Base-by-base conservation (phyloP, 164 flowering plant genomes). In the Magnolia officinalis region DNA sequence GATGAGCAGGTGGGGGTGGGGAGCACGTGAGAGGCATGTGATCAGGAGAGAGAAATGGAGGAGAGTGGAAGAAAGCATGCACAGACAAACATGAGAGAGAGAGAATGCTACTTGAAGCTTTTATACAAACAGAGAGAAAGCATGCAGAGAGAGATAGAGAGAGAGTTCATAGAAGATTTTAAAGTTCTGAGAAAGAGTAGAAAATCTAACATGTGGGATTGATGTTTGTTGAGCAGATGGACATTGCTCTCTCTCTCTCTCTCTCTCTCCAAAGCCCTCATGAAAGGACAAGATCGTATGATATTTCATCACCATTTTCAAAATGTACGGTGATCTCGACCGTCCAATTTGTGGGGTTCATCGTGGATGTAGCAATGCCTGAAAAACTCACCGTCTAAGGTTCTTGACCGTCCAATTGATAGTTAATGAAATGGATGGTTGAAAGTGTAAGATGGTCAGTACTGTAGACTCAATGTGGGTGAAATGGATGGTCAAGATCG, bases 31-130 rank as follows among this genome's bases (percentile, higher is more conserved):
- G 71, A 51, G 50, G 37, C 49, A 2, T n/a, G 71, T 68, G 71
- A 68, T 68, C 71, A 68, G 78, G 55, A 74, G 70, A 37, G 67
- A 51, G n/a, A 69, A 67, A 66, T 21, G 70, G 50, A 29, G 9
- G 71, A 6, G 19, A 29, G 6, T 16, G 49, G 71, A 64, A 63
- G n/a, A 64, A 52, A 79, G 75, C 84, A 81, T 84, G 86, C 86
- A 84, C 67, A 71, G 68, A 24, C 24, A 8, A 59, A 6, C 66
- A 67, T 72, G 13, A 9, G 63, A 50, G 26, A 67, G 64, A 74
- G 5, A 59, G 16, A 55, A 21, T 63, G 31, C 63, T 45, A 55
- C 50, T 65, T 65, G 24, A 13, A 65, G 26, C 21, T 13, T 29
- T 2, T 65, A 65, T 65, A 21, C 31, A 20, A 10, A 23, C 68